Evolutionary conservation across 176 grass and related monocot genomes (phyloP).

Genomic region (Oryza meridionalis): DNA sequence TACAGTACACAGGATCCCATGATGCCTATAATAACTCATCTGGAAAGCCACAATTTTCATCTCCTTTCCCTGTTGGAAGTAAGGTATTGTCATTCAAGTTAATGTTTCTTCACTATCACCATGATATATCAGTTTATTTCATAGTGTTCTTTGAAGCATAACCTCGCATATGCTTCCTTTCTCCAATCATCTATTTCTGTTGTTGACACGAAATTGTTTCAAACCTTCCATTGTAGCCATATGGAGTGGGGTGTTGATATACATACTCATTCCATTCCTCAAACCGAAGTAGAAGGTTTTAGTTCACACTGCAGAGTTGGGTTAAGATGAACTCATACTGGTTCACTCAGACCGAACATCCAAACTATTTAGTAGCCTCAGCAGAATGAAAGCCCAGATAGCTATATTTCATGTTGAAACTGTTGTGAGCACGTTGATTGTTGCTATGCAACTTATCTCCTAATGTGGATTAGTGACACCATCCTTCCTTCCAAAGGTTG

Average conservation of each 20-base stretch:
- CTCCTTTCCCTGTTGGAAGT: slow-evolving; percentile 51
- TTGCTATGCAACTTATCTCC: slow-evolving; percentile 8
- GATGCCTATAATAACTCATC: slow-evolving; percentile 33
- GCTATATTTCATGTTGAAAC: slow-evolving; percentile 1
- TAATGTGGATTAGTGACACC: neutral
- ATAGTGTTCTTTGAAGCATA: slow-evolving; percentile 23
- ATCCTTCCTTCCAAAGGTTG: slow-evolving; percentile 17
- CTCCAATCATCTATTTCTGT: neutral
- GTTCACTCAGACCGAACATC: neutral
- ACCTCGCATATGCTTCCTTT: neutral
- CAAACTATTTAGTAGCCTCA: slow-evolving; percentile 1
- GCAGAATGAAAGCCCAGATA: slow-evolving; percentile 2
- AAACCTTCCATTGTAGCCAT: neutral
- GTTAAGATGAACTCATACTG: neutral
- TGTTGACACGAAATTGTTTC: neutral
- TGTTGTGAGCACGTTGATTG: neutral
- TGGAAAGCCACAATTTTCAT: slow-evolving; percentile 36
- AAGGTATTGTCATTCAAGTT: slow-evolving; percentile 49
- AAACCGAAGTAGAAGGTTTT: slow-evolving; percentile 13
- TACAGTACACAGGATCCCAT: slow-evolving; percentile 33
- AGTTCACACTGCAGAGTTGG: neutral
- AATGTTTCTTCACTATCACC: slow-evolving; percentile 7
- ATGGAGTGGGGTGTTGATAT: neutral
- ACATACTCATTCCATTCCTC: neutral
- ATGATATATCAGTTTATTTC: slow-evolving; percentile 36